A percentile compares a stretch with the other conserved stretches of the same genome.
These are phyloP conservation scores for Didymella segeticola DNA, from an alignment of 2,329 filamentous ascomycete species.

Conservation along the genomic window DNA sequence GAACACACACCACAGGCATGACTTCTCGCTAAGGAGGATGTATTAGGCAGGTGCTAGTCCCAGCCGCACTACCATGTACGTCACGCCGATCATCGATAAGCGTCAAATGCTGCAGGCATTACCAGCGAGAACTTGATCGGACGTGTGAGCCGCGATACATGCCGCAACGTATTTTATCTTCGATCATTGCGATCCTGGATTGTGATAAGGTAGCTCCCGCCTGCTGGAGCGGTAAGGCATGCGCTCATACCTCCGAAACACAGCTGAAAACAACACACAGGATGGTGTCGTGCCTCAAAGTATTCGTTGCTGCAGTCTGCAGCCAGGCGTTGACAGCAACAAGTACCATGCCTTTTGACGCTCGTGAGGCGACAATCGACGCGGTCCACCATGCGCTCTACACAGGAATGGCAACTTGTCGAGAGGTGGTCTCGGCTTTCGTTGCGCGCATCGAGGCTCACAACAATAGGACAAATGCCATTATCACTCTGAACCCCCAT, in stretches of 20 bases:
- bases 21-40: not conserved
- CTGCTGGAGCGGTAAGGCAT: slow-evolving; percentile 4
- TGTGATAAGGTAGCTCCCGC: not conserved
- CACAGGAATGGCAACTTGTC: slow-evolving; percentile 61
- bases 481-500: slow-evolving; percentile 61
- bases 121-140: slow-evolving; percentile 18
- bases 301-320: slow-evolving; percentile 17
- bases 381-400: slow-evolving; percentile 64
- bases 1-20: not conserved
- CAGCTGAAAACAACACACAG: slow-evolving; percentile 1
- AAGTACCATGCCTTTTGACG: slow-evolving; percentile 55
- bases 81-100: slow-evolving; percentile 37
- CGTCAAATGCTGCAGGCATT: slow-evolving; percentile 10
- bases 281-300: not conserved
- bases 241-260: not conserved
- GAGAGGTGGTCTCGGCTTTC: slow-evolving; percentile 62
- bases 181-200: not conserved
- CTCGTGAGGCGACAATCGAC: slow-evolving; percentile 65
- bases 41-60: slow-evolving; percentile 25
- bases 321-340: slow-evolving; percentile 8
- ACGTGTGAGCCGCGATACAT: not conserved
- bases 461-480: slow-evolving; percentile 64
- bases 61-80: slow-evolving; percentile 23
- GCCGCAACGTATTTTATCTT: not conserved
- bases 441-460: slow-evolving; percentile 63